Conservation (phyloP, 345 rosid species). For the Brassica carinata region DNA sequence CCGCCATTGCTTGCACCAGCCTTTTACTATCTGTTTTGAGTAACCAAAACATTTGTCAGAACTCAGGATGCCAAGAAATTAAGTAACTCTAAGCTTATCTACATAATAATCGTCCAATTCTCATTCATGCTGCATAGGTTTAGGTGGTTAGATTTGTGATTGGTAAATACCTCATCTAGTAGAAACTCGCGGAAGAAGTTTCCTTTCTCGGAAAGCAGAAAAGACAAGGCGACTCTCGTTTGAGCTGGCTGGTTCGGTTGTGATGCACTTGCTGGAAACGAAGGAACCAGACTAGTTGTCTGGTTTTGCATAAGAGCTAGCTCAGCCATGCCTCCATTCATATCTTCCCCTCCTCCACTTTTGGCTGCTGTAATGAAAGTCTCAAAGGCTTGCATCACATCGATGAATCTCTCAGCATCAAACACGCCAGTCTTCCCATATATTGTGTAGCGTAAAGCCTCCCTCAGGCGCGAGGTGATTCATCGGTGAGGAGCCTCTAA, state of each 20-base stretch:
- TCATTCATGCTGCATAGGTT: not conserved
- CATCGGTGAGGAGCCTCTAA: constrained; percentile 94
- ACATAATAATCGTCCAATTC: not conserved
- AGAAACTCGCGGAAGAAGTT: constrained; percentile 93
- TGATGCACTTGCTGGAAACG: constrained; percentile 43
- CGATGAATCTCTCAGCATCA: constrained; percentile 97
- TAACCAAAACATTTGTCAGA: not conserved
- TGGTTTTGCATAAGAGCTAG: constrained; percentile 67
- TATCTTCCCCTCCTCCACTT: constrained; percentile 93
- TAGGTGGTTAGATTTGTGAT: not conserved
- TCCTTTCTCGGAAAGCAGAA: constrained; percentile 86
- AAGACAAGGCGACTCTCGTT: constrained; percentile 88
- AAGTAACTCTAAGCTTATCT: not conserved
- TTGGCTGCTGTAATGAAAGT: constrained; percentile 90
- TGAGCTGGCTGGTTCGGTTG: constrained; percentile 62
- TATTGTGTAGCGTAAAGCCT: constrained; percentile 87
- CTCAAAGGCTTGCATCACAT: constrained; percentile 98
- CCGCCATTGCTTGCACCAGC: constrained; percentile 70
- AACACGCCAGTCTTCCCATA: constrained; percentile 91
- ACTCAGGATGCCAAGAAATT: not conserved
- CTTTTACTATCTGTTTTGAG: constrained; percentile 78
- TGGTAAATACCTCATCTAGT: constrained; percentile 76
- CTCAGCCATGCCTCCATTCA: constrained; percentile 94
- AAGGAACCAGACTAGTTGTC: constrained; percentile 42
- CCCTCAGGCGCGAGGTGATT: constrained; percentile 76